phyloP scores from a whole-genome alignment of 2,329 filamentous ascomycete genomes.

The Cordyceps militaris region DNA sequence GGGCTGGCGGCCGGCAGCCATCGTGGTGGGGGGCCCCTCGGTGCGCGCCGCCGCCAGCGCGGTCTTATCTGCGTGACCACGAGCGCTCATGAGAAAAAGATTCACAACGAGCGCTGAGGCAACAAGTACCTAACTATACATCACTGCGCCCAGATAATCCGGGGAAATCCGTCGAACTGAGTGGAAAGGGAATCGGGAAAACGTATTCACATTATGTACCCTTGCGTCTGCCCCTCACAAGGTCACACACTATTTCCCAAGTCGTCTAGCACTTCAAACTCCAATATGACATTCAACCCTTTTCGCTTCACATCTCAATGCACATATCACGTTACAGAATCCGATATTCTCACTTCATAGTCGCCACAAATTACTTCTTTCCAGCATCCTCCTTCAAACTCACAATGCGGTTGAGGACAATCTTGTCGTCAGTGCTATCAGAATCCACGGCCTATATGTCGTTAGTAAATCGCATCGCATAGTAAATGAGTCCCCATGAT shows the following conservation, averaged over 20 bases:
- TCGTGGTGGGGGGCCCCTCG: background rate
- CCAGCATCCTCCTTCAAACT: conserved; percentile 81
- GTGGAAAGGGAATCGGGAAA: too few relatives aligned
- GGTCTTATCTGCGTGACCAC: background rate
- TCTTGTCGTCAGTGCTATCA: conserved; percentile 69
- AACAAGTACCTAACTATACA: too few relatives aligned
- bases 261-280: background rate
- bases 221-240: too few relatives aligned
- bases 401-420: conserved; percentile 87
- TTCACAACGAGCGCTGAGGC: too few relatives aligned
- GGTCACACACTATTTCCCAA: too few relatives aligned
- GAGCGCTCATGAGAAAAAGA: too few relatives aligned
- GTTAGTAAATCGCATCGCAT: conserved; percentile 15
- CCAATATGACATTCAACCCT: background rate
- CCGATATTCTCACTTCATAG: background rate
- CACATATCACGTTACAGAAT: background rate
- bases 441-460: conserved; percentile 57
- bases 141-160: too few relatives aligned
- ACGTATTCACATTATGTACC: too few relatives aligned
- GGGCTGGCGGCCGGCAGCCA: background rate
- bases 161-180: too few relatives aligned
- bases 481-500: background rate
- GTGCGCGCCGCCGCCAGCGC: conserved; percentile 11
- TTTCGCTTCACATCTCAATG: background rate
- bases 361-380: conserved; percentile 36